These are phyloP conservation scores for Cicer bijugum DNA, from an alignment of 306 rosid species.

Conservation along the genomic window DNA sequence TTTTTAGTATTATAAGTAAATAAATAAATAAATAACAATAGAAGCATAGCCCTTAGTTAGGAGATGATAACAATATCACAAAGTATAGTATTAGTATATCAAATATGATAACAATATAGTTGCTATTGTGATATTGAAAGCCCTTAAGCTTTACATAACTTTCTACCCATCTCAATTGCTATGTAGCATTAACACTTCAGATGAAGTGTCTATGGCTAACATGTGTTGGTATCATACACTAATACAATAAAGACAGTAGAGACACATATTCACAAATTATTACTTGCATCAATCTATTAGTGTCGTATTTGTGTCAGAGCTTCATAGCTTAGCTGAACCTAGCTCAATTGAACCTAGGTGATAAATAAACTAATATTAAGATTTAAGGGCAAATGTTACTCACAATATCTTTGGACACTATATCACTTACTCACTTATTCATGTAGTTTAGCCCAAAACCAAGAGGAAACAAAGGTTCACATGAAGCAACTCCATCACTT, in stretches of 20 bases:
- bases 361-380: not conserved
- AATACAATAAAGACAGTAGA: not conserved
- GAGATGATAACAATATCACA: too few relatives aligned
- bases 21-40: too few relatives aligned
- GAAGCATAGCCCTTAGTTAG: too few relatives aligned
- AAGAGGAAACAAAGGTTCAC: slow-evolving; percentile 74
- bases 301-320: not conserved
- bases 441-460: slow-evolving; percentile 59
- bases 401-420: slow-evolving; percentile 19
- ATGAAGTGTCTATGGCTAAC: not conserved
- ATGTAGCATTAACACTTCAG: not conserved
- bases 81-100: too few relatives aligned
- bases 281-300: not conserved
- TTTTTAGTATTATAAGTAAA: not conserved
- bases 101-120: not conserved
- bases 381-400: not conserved
- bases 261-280: not conserved
- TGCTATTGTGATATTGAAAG: not conserved
- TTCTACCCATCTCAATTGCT: slow-evolving; percentile 9
- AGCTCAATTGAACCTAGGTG: slow-evolving; percentile 21
- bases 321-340: slow-evolving; percentile 2
- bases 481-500: slow-evolving; percentile 39
- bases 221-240: not conserved
- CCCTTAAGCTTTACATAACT: slow-evolving; percentile 1
- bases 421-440: not conserved